Percentiles rank a stretch among this genome's conserved stretches.
phyloP scores from a whole-genome alignment of 495 filamentous ascomycete genomes.

The Hyphodiscus hymeniophilus region DNA sequence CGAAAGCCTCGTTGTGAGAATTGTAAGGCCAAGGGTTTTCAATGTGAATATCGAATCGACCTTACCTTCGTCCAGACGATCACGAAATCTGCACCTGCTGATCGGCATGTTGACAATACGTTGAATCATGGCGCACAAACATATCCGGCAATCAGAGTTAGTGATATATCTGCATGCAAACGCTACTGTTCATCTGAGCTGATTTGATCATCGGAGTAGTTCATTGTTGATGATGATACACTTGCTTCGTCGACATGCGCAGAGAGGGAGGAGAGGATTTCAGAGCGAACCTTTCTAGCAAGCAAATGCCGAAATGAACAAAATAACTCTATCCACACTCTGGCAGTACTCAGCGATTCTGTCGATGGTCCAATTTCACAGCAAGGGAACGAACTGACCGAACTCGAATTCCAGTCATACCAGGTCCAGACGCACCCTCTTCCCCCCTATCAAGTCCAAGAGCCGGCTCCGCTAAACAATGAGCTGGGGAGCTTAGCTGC shows the following conservation, averaged over 20 bases:
- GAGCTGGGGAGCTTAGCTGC: no score
- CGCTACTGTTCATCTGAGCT: no score
- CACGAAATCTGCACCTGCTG: no score
- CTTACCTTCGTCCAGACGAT: background rate
- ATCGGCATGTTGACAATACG: no score
- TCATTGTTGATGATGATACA: background rate
- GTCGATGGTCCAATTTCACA: background rate
- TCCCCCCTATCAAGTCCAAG: background rate
- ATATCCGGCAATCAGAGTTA: background rate
- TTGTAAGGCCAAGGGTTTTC: conserved; percentile 3
- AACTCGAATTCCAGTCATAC: background rate
- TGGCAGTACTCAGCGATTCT: background rate
- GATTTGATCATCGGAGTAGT: background rate
- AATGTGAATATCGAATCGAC: conserved; percentile 2
- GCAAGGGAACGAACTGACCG: background rate
- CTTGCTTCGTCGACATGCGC: background rate
- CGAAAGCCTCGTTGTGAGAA: conserved; percentile 6
- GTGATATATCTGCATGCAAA: no score
- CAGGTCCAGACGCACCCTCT: background rate
- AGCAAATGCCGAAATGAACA: background rate
- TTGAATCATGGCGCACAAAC: background rate
- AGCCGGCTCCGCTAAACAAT: no score
- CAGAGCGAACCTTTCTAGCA: no score
- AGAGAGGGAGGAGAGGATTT: no score
- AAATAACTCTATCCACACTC: background rate